Percentiles rank a stretch among this genome's conserved stretches.
Evolutionary conservation across 2,329 filamentous ascomycete genomes (phyloP).

Genomic region (Dryadomyces quercus-mongolicae): DNA sequence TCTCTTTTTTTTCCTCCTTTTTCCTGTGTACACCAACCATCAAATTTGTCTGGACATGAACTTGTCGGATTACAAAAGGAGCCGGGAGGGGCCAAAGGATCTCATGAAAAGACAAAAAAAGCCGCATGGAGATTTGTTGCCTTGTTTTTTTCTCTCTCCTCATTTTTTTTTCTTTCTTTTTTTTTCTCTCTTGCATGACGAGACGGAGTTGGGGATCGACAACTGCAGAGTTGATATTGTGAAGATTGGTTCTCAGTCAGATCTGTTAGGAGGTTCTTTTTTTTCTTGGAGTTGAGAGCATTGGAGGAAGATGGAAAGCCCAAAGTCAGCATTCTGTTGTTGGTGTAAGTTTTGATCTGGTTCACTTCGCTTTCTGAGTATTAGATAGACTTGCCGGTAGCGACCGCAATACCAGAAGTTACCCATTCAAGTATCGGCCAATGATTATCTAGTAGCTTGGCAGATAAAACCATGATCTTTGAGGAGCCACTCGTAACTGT

Average conservation of each 20-base stretch:
- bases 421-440: slow-evolving; percentile 39
- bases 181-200: slow-evolving; percentile 2
- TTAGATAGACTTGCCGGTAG: slow-evolving; percentile 22
- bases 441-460: too few species aligned
- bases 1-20: not conserved
- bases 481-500: too few species aligned
- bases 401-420: slow-evolving; percentile 48
- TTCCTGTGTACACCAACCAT: slow-evolving; percentile 6
- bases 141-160: slow-evolving; percentile 1
- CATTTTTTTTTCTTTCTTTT: slow-evolving; percentile 15
- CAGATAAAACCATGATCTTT: too few species aligned
- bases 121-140: slow-evolving; percentile 9
- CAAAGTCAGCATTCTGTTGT: slow-evolving; percentile 13
- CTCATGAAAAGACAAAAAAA: slow-evolving; percentile 13
- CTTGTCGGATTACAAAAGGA: slow-evolving; percentile 16
- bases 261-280: not conserved
- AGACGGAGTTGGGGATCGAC: slow-evolving; percentile 9
- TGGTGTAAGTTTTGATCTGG: slow-evolving; percentile 17
- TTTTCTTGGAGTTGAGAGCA: slow-evolving; percentile 3
- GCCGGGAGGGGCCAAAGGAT: slow-evolving; percentile 2
- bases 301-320: slow-evolving; percentile 4
- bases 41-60: slow-evolving; percentile 5
- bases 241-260: not conserved
- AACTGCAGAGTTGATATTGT: not conserved
- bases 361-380: slow-evolving; percentile 55